Conservation (phyloP, 441 rosid species). For the Eugenia klotzschiana region DNA sequence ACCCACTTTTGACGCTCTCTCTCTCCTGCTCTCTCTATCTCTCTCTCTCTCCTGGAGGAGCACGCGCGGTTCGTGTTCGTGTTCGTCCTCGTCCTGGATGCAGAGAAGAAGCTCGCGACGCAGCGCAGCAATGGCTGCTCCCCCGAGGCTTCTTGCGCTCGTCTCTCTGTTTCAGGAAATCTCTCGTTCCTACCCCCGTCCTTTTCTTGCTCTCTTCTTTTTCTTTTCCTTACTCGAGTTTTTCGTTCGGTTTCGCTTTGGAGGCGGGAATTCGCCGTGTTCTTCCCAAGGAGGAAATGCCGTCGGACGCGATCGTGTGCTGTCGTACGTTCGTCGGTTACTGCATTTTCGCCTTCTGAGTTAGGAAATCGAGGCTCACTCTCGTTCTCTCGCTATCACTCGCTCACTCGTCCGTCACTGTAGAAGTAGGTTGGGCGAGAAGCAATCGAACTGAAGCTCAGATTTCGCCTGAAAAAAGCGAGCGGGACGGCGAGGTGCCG, state of each 20-base stretch:
- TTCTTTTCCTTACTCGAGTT: neutral
- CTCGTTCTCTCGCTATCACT: neutral
- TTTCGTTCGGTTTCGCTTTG: neutral
- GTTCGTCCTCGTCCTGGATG: neutral
- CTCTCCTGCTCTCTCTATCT: neutral
- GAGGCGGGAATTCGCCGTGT: neutral
- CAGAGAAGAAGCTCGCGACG: neutral
- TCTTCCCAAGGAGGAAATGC: neutral
- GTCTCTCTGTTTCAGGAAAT: constrained; percentile 26
- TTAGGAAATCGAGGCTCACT: neutral
- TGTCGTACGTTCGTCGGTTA: neutral
- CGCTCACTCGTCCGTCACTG: neutral
- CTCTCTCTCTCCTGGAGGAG: neutral
- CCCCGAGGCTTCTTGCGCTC: constrained; percentile 6
- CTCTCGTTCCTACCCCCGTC: neutral
- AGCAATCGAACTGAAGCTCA: neutral
- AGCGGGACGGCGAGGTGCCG: neutral
- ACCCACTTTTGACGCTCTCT: neutral
- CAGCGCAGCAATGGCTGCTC: neutral
- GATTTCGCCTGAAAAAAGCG: neutral
- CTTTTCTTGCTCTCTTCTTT: neutral
- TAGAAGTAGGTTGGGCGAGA: neutral
- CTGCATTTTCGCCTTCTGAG: neutral
- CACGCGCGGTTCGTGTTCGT: neutral
- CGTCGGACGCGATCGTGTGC: neutral